Conservation (phyloP, 2,329 filamentous ascomycete species). For the Beauveria scarabaeidicola region DNA sequence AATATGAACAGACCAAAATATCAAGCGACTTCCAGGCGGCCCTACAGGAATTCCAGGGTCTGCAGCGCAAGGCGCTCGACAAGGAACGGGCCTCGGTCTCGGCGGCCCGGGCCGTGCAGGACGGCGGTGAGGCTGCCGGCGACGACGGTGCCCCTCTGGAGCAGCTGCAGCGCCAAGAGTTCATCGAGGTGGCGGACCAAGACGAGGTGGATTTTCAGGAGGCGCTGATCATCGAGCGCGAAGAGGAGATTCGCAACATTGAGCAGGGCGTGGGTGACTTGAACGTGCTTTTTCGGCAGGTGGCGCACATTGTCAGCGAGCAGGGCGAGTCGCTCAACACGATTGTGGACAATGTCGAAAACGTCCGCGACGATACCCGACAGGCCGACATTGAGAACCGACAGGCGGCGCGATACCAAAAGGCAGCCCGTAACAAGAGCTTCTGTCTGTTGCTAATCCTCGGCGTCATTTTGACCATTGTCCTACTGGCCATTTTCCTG, state of each 20-base stretch:
- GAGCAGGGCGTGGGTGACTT: slow-evolving; percentile 92
- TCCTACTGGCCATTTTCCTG: slow-evolving; percentile 71
- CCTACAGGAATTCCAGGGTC: slow-evolving; percentile 80
- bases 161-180: slow-evolving; percentile 58
- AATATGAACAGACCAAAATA: slow-evolving; percentile 92
- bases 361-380: slow-evolving; percentile 69
- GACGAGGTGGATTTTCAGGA: slow-evolving; percentile 98
- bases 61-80: slow-evolving; percentile 86
- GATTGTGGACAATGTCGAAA: slow-evolving; percentile 82
- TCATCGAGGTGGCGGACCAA: slow-evolving; percentile 76
- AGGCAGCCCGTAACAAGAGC: slow-evolving; percentile 87
- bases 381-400: slow-evolving; percentile 81
- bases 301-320: slow-evolving; percentile 94
- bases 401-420: slow-evolving; percentile 85
- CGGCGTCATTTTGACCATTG: slow-evolving; percentile 79
- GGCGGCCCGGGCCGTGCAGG: slow-evolving; percentile 72
- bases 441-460: slow-evolving; percentile 87
- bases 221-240: slow-evolving; percentile 87
- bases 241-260: slow-evolving; percentile 94
- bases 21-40: slow-evolving; percentile 87
- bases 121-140: slow-evolving; percentile 41
- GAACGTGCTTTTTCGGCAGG: slow-evolving; percentile 93
- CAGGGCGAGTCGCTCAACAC: slow-evolving; percentile 84
- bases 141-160: slow-evolving; percentile 26
- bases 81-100: slow-evolving; percentile 83